Conservation (phyloP, 495 filamentous ascomycete species). For the Penicillium macrosclerotiorum region DNA sequence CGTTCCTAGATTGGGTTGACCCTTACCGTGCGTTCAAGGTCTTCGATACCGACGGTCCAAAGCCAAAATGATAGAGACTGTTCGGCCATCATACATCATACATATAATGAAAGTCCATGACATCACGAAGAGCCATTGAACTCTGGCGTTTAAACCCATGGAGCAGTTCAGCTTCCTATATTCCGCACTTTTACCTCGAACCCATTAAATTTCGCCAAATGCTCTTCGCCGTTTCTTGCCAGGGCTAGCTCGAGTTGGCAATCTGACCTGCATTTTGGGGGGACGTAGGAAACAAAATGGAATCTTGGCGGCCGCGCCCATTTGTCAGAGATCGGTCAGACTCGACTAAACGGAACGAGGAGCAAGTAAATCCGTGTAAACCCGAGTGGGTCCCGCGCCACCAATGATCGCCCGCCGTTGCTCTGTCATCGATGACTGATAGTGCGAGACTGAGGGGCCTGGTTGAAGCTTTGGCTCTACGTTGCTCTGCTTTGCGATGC, state of each 20-base stretch:
- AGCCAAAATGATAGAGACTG: too few relatives aligned
- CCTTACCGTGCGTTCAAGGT: too few relatives aligned
- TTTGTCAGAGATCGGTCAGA: conserved; percentile 45
- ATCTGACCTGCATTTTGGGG: conserved; percentile 1
- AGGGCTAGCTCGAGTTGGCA: too few relatives aligned
- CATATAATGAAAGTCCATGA: conserved; percentile 10
- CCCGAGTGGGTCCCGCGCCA: conserved; percentile 8
- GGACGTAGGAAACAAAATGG: neutral
- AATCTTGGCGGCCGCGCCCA: conserved; percentile 4
- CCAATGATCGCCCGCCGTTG: conserved; percentile 16
- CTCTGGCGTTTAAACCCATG: too few relatives aligned
- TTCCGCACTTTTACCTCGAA: too few relatives aligned
- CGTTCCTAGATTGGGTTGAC: conserved; percentile 1
- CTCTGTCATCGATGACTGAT: conserved; percentile 43
- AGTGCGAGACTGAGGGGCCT: too few relatives aligned
- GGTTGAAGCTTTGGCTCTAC: conserved; percentile 14
- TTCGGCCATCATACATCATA: too few relatives aligned
- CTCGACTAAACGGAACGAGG: conserved; percentile 16
- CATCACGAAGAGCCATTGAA: conserved; percentile 5
- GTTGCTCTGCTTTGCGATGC: conserved; percentile 11
- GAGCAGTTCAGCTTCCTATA: too few relatives aligned
- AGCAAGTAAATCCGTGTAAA: conserved; percentile 8
- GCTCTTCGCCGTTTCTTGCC: too few relatives aligned
- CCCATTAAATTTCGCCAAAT: too few relatives aligned
- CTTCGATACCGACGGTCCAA: too few relatives aligned